Percentiles rank a stretch among this genome's conserved stretches.
These are phyloP conservation scores for Cercospora sesami DNA, from an alignment of 2,329 filamentous ascomycete genomes.

Conservation along the genomic window DNA sequence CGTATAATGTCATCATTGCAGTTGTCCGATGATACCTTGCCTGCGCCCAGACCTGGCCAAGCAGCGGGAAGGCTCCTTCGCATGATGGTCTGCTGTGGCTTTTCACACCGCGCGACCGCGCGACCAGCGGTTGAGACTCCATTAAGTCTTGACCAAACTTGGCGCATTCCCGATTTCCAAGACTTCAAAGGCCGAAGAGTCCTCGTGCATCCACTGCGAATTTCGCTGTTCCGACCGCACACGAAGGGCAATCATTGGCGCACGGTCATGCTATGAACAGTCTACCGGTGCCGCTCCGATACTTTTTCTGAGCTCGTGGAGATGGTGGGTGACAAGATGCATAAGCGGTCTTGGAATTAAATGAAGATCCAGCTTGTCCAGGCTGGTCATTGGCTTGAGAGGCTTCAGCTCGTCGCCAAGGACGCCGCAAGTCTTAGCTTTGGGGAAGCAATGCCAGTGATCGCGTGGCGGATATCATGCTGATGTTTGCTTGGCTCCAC, in stretches of 20 bases:
- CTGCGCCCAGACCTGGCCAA: slow-evolving; percentile 21
- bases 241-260: not conserved
- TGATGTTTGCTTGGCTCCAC: slow-evolving; percentile 8
- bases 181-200: slow-evolving; percentile 3
- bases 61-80: not conserved
- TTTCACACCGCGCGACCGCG: slow-evolving; percentile 4
- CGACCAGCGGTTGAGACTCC: slow-evolving; percentile 8
- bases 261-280: not conserved
- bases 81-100: not conserved
- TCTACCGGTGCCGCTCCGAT: slow-evolving; percentile 8
- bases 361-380: slow-evolving; percentile 15
- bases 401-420: slow-evolving; percentile 9
- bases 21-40: slow-evolving; percentile 12
- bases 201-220: slow-evolving; percentile 7
- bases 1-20: slow-evolving; percentile 14
- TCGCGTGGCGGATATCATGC: slow-evolving; percentile 9
- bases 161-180: not conserved
- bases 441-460: slow-evolving; percentile 13
- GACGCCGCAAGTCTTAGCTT: slow-evolving; percentile 12
- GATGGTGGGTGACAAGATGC: slow-evolving; percentile 12
- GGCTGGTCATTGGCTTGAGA: slow-evolving; percentile 16
- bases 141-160: slow-evolving; percentile 7
- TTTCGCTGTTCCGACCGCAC: slow-evolving; percentile 1
- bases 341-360: slow-evolving; percentile 20
- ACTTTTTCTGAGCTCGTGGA: slow-evolving; percentile 16